Evolutionary conservation across 495 filamentous ascomycete genomes (phyloP), one percentile per base, ranked within the genome.

Genomic region (Aspergillus sparsus): DNA sequence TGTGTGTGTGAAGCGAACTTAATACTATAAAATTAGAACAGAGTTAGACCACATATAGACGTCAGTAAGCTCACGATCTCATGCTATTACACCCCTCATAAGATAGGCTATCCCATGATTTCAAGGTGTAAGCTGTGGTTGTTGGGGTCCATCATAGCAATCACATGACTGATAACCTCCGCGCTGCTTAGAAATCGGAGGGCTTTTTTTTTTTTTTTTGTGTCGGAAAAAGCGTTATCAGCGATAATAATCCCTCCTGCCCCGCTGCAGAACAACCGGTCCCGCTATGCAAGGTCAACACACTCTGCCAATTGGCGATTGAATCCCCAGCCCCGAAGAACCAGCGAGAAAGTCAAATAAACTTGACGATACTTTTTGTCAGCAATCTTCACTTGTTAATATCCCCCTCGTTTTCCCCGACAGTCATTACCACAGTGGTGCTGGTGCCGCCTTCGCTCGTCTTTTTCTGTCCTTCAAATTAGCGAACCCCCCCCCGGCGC

Each of bases 231-330:
- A 56, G 61, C 65, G 62, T 70, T 74, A 72, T 72, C 70, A 58
- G 67, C 63, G 70, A 62, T 61, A 58, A 66, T 58, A 58, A 18
- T 46, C 46, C 21, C 42, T 33, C 50, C 60, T 63, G 70, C 70
- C 71, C 73, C 73, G 73, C 73, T 67, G 62, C 58, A 57, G 60
- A 57, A 58, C 35, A 27, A 53, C 57, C 21, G n/a, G 57, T 50
- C 53, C 53, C 47, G 33, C 49, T 27, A 49, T 53, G 53, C 61
- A 55, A 49, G 56, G 53, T 41, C 46, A 62, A 62, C 31, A 21
- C 51, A 49, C 53, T 53, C 31, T 41, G n/a, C 60, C 64, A 66
- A 66, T 63, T 53, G 58, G 56, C 56, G 61, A 56, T 53, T 47
- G 35, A 55, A 52, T 45, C 41, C 51, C 53, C n/a, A 37, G 49